Conservation (phyloP, 1,284 basidiomycete genomes). For the Microbotryum saponariae region DNA sequence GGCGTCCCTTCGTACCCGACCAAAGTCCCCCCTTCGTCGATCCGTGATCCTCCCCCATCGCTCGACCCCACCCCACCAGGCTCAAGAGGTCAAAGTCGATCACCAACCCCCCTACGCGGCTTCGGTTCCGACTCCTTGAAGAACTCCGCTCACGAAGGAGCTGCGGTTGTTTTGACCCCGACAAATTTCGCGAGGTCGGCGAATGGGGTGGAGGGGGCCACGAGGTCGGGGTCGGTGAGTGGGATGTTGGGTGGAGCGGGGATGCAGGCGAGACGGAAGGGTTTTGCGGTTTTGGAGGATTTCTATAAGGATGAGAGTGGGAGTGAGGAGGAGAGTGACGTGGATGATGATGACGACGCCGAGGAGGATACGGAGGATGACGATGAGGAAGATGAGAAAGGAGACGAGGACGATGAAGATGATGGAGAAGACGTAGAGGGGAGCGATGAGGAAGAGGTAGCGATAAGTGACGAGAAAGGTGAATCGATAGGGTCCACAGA, state of each 20-base stretch:
- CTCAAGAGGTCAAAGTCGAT: background rate
- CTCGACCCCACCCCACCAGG: background rate
- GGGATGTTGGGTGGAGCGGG: background rate
- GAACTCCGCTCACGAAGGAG: background rate
- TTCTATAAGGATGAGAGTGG: conserved; percentile 21
- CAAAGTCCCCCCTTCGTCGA: conserved; percentile 18
- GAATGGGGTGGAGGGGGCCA: background rate
- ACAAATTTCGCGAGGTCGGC: conserved; percentile 1
- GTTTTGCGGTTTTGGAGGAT: conserved; percentile 11
- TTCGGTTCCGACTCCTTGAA: conserved; percentile 21
- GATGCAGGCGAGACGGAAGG: background rate
- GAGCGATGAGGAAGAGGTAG: conserved; percentile 32
- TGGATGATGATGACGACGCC: conserved; percentile 24
- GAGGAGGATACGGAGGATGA: conserved; percentile 34
- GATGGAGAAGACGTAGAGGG: conserved; percentile 31
- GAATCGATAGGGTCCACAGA: conserved; percentile 7
- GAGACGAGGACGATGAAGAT: conserved; percentile 40
- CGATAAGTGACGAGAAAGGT: conserved; percentile 36
- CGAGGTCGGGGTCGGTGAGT: conserved; percentile 2
- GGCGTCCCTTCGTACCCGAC: conserved; percentile 12
- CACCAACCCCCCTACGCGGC: conserved; percentile 10
- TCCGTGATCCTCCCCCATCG: conserved; percentile 12
- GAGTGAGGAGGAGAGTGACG: conserved; percentile 38
- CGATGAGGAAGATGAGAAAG: conserved; percentile 38
- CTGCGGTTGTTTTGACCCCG: conserved; percentile 23